Evolutionary conservation across 2,329 filamentous ascomycete species (phyloP).

Genomic region (Incumbomyces lentus): DNA sequence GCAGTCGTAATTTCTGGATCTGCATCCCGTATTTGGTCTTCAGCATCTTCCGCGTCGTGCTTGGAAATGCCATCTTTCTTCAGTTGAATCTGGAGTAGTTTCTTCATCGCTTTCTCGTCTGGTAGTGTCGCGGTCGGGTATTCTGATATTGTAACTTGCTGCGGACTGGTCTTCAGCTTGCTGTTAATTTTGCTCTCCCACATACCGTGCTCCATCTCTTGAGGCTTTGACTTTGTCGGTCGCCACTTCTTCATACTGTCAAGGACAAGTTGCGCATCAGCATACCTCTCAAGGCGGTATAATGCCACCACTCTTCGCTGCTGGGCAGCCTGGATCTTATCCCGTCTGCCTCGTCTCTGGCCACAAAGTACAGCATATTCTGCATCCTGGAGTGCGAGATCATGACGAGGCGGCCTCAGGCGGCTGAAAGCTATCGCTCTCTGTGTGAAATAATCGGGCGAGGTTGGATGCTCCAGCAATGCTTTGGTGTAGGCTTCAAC

Average conservation of each 20-base stretch:
- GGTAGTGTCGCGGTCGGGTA: conserved; percentile 41
- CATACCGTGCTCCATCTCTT: conserved; percentile 29
- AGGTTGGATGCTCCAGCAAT: conserved; percentile 50
- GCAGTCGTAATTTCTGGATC: neutral
- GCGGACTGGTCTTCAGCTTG: conserved; percentile 43
- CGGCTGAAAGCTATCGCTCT: conserved; percentile 71
- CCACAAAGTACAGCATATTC: conserved; percentile 55
- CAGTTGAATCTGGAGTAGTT: conserved; percentile 25
- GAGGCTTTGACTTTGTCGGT: conserved; percentile 33
- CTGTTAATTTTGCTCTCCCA: conserved; percentile 48
- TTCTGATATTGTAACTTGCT: conserved; percentile 38
- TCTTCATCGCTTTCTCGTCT: conserved; percentile 29
- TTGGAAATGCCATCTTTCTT: conserved; percentile 18
- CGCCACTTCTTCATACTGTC: conserved; percentile 45
- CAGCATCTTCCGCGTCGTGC: conserved; percentile 8
- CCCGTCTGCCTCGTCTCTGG: conserved; percentile 58
- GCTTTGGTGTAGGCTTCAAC: conserved; percentile 59
- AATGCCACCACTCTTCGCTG: conserved; percentile 67
- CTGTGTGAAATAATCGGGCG: conserved; percentile 69
- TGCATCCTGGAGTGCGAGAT: conserved; percentile 59
- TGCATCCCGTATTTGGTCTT: neutral
- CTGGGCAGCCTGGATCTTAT: conserved; percentile 70
- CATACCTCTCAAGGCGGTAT: conserved; percentile 59
- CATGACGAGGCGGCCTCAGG: conserved; percentile 43
- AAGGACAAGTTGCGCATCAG: conserved; percentile 64